Percentiles rank a stretch among this genome's conserved stretches.
phyloP scores from a whole-genome alignment of 768 basidiomycete genomes.

The Phaeotremella skinneri region DNA sequence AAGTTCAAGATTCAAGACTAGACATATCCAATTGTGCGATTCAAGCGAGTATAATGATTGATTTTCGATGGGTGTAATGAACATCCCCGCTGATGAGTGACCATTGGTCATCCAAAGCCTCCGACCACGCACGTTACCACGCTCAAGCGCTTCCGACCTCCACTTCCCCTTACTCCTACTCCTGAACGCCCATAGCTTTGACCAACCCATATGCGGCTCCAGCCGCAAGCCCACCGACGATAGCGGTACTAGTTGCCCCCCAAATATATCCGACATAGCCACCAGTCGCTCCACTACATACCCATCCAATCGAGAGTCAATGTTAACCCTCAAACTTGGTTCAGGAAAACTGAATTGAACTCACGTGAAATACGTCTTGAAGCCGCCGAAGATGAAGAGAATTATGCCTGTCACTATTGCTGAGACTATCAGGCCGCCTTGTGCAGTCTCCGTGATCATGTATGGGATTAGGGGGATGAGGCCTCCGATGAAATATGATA shows the following conservation, averaged over 20 bases:
- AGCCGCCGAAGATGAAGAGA: conserved; percentile 82
- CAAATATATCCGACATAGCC: conserved; percentile 70
- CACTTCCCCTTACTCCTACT: neutral
- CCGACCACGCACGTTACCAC: neutral
- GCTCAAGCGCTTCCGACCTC: neutral
- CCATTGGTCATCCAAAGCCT: neutral
- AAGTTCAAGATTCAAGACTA: too few species aligned
- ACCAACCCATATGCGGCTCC: conserved; percentile 68
- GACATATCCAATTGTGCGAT: too few species aligned
- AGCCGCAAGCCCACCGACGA: conserved; percentile 87
- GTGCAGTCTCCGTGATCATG: conserved; percentile 76
- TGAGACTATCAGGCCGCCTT: conserved; percentile 56
- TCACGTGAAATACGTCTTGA: conserved; percentile 77
- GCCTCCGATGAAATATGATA: conserved; percentile 90
- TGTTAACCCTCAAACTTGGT: neutral
- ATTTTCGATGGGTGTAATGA: too few species aligned
- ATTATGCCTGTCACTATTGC: conserved; percentile 77
- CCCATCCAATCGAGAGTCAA: neutral
- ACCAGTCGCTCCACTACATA: conserved; percentile 53
- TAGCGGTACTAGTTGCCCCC: conserved; percentile 80
- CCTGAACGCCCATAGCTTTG: conserved; percentile 55
- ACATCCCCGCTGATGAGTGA: too few species aligned
- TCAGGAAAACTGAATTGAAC: conserved; percentile 9
- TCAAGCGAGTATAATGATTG: too few species aligned
- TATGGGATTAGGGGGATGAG: conserved; percentile 89